Conservation (phyloP, 2,329 filamentous ascomycete genomes). For the Apiospora malaysiana region DNA sequence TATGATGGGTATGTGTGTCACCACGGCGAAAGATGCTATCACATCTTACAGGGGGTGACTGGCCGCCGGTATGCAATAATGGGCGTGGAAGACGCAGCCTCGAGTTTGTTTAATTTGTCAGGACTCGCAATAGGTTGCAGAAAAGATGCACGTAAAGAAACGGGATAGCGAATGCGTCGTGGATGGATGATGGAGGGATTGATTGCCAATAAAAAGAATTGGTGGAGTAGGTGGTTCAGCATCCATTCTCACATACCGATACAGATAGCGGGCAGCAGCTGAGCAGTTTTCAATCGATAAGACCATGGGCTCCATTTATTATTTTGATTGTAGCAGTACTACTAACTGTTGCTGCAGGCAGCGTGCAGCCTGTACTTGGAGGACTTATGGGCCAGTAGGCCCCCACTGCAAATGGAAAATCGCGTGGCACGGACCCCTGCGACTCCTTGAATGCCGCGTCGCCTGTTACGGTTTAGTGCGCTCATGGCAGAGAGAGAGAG, state of each 20-base stretch:
- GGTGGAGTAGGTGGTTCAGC: conserved; percentile 12
- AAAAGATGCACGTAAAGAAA: conserved; percentile 7
- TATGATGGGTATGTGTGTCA: not conserved
- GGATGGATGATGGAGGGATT: not conserved
- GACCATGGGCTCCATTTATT: not conserved
- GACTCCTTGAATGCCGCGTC: conserved; percentile 7
- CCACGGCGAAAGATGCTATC: not conserved
- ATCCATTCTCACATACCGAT: too few species aligned
- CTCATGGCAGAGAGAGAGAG: not conserved
- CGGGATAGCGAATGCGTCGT: not conserved
- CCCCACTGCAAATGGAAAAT: not conserved
- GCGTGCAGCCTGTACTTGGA: not conserved
- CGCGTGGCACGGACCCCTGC: not conserved
- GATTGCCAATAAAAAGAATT: conserved; percentile 9
- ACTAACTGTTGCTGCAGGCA: not conserved
- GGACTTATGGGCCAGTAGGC: not conserved
- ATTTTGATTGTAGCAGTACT: too few species aligned
- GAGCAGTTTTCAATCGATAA: conserved; percentile 2
- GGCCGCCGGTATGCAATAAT: not conserved
- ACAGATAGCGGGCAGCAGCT: not conserved
- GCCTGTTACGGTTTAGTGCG: conserved; percentile 5
- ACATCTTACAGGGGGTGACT: not conserved
- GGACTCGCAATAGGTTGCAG: not conserved
- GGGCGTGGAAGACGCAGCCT: not conserved
- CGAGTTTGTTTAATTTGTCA: not conserved